Percentiles rank a stretch among this genome's conserved stretches.
Conservation (phyloP, 163 green algal species). For the Prototheca cutis region DNA sequence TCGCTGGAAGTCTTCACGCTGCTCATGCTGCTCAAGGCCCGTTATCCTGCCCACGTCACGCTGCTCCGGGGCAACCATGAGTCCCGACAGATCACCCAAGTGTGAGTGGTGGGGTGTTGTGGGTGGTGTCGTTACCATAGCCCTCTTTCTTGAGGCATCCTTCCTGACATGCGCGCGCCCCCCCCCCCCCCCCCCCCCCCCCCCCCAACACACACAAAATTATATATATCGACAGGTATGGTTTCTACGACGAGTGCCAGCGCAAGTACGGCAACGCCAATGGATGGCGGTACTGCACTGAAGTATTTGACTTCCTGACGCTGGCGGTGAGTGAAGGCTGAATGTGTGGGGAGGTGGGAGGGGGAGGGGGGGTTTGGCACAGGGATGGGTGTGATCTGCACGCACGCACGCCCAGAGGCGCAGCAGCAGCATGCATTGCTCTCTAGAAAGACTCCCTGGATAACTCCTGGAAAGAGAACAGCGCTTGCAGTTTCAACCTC, state of each 20-base stretch:
- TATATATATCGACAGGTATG: conserved; percentile 80
- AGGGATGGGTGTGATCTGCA: too few species aligned
- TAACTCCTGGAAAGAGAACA: too few species aligned
- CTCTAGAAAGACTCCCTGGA: too few species aligned
- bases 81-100: conserved; percentile 96
- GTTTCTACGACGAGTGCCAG: conserved; percentile 99
- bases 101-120: conserved; percentile 13
- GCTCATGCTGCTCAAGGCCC: conserved; percentile 93
- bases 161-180: neutral
- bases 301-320: conserved; percentile 99
- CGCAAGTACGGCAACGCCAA: conserved; percentile 99
- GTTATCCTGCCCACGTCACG: conserved; percentile 93
- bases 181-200: too few species aligned
- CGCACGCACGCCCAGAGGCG: too few species aligned
- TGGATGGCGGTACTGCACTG: conserved; percentile 90
- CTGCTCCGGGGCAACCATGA: conserved; percentile 97
- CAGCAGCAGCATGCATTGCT: too few species aligned
- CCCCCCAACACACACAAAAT: too few species aligned
- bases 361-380: too few species aligned
- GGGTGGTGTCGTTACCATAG: neutral
- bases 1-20: conserved; percentile 96
- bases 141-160: too few species aligned
- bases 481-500: too few species aligned
- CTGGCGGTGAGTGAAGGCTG: conserved; percentile 63
- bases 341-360: too few species aligned